Evolutionary conservation across 1,139 yeast genomes (phyloP).

Genomic region (Yamadazyma dushanensis): DNA sequence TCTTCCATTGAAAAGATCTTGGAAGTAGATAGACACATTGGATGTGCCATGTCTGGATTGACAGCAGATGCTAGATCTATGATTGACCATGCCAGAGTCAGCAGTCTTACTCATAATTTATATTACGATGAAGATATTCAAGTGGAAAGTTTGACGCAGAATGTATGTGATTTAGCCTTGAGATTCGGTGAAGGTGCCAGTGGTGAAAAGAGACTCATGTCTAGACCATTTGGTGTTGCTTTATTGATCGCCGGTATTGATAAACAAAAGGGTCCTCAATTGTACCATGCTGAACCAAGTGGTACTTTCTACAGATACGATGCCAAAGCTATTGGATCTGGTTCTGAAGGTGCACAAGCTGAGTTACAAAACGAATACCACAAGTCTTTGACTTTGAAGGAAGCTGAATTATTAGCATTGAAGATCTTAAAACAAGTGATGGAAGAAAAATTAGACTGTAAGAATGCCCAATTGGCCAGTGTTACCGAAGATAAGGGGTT

Average conservation of each 20-base stretch:
- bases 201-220: constrained; percentile 96
- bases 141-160: constrained; percentile 92
- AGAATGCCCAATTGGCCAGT: constrained; percentile 92
- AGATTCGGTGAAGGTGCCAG: constrained; percentile 98
- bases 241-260: constrained; percentile 93
- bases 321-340: constrained; percentile 98
- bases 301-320: constrained; percentile 97
- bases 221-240: constrained; percentile 99
- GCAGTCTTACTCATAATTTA: constrained; percentile 83
- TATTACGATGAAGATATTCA: constrained; percentile 91
- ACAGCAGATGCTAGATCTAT: constrained; percentile 98
- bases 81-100: constrained; percentile 97
- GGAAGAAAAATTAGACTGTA: constrained; percentile 97
- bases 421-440: constrained; percentile 95
- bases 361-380: constrained; percentile 97
- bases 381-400: constrained; percentile 86
- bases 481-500: constrained; percentile 88
- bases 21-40: constrained; percentile 91
- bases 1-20: constrained; percentile 94
- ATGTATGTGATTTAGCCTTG: constrained; percentile 94
- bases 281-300: constrained; percentile 98
- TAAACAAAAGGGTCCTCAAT: constrained; percentile 90
- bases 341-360: constrained; percentile 98
- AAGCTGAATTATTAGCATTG: constrained; percentile 87
- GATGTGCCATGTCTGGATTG: constrained; percentile 98